phyloP scores from a whole-genome alignment of 2,329 filamentous ascomycete genomes.

The Cryphonectria nitschkei region DNA sequence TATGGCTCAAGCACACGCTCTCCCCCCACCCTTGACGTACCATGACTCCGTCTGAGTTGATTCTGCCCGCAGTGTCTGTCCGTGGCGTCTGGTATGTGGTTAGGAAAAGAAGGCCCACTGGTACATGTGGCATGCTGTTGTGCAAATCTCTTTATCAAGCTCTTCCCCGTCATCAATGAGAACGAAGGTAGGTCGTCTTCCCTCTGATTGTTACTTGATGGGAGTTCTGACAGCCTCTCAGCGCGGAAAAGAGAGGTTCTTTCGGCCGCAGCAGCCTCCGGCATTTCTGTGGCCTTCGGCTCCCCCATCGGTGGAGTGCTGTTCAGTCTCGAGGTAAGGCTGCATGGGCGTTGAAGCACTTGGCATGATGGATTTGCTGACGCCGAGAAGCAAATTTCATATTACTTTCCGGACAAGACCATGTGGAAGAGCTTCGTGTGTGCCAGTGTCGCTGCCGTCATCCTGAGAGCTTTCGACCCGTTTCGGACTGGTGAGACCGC shows the following conservation, averaged over 20 bases:
- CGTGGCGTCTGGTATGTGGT: conserved; percentile 92
- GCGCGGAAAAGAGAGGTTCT: conserved; percentile 92
- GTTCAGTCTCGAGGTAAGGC: conserved; percentile 82
- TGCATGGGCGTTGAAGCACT: too few species aligned
- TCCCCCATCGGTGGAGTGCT: conserved; percentile 92
- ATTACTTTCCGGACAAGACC: conserved; percentile 98
- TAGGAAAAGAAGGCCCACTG: conserved; percentile 93
- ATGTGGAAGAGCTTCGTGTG: conserved; percentile 99
- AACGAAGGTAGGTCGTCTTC: conserved; percentile 73
- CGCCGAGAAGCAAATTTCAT: conserved; percentile 75
- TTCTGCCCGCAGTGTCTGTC: conserved; percentile 70
- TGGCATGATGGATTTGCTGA: not conserved
- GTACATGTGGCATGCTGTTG: conserved; percentile 98
- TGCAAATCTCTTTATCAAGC: conserved; percentile 89
- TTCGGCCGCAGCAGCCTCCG: conserved; percentile 88
- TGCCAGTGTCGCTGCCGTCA: conserved; percentile 97
- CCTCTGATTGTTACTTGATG: not conserved
- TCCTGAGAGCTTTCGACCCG: conserved; percentile 88
- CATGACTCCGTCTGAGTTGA: conserved; percentile 27
- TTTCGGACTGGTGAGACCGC: conserved; percentile 96
- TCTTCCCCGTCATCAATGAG: conserved; percentile 77
- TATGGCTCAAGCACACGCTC: conserved; percentile 41
- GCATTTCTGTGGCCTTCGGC: conserved; percentile 92
- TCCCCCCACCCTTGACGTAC: not conserved
- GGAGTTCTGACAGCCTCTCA: conserved; percentile 41